Evolutionary conservation across 306 rosid species (phyloP).

Genomic region (Begonia peltatifolia): DNA sequence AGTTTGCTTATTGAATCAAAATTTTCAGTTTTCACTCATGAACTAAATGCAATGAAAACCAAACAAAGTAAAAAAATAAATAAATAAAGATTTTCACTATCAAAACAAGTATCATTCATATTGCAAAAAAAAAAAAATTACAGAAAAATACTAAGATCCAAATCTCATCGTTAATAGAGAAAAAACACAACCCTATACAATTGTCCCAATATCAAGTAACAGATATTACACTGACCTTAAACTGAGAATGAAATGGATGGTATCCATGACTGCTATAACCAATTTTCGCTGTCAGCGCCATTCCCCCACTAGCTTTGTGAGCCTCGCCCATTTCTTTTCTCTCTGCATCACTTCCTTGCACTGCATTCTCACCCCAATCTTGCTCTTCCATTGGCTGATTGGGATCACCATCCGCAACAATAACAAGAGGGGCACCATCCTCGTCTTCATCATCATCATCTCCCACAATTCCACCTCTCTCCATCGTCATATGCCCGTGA

Average conservation of each 20-base stretch:
- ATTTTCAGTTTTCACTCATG: neutral
- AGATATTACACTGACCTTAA: conserved; percentile 75
- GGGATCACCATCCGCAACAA: conserved; percentile 55
- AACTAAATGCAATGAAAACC: conserved; percentile 6
- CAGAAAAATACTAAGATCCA: conserved; percentile 22
- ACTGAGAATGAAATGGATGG: conserved; percentile 96
- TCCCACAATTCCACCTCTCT: conserved; percentile 44
- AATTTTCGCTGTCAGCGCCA: conserved; percentile 30
- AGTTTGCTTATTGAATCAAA: too few species aligned
- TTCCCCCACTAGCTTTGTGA: conserved; percentile 29
- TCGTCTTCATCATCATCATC: conserved; percentile 60
- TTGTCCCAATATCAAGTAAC: conserved; percentile 22
- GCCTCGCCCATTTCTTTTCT: conserved; percentile 56
- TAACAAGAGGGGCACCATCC: conserved; percentile 41
- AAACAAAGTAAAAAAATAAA: conserved; percentile 14
- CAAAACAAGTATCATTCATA: conserved; percentile 14
- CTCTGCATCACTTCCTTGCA: conserved; percentile 45
- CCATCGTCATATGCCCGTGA: conserved; percentile 52
- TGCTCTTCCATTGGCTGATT: conserved; percentile 51
- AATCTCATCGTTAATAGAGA: conserved; percentile 19
- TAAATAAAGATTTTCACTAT: conserved; percentile 11
- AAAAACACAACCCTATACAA: conserved; percentile 25
- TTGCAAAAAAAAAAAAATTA: conserved; percentile 12
- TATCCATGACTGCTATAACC: conserved; percentile 75
- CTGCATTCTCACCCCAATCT: conserved; percentile 70